Evolutionary conservation across 1,284 basidiomycete species (phyloP).

Genomic region (Retiboletus flavoniger): DNA sequence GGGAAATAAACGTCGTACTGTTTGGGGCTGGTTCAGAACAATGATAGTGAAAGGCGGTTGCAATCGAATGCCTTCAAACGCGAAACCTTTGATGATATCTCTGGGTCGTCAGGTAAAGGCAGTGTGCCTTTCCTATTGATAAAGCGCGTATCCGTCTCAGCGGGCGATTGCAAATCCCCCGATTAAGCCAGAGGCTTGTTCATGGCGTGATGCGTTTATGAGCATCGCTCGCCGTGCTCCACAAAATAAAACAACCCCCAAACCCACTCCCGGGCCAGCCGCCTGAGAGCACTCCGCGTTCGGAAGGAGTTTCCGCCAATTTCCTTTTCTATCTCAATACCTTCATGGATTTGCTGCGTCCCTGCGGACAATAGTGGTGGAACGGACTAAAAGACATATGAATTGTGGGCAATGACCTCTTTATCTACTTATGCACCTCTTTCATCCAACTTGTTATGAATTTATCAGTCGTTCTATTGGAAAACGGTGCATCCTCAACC

Average conservation of each 20-base stretch:
- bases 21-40: neutral
- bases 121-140: neutral
- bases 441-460: neutral
- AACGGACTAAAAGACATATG: neutral
- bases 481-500: too few relatives aligned
- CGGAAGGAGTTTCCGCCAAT: neutral
- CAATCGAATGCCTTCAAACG: neutral
- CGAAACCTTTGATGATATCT: neutral
- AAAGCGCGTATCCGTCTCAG: neutral
- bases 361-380: neutral
- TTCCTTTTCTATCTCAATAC: neutral
- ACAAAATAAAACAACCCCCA: neutral
- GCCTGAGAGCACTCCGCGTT: neutral
- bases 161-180: neutral
- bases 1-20: neutral
- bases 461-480: too few relatives aligned
- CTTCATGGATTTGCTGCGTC: neutral
- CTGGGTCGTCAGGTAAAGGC: neutral
- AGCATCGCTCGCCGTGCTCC: neutral
- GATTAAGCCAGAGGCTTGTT: neutral
- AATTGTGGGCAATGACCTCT: neutral
- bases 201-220: neutral
- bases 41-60: too few relatives aligned
- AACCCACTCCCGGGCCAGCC: neutral
- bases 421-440: neutral